These are phyloP conservation scores for Neofusicoccum sp. DNA, from an alignment of 2,329 filamentous ascomycete genomes.

Conservation along the genomic window DNA sequence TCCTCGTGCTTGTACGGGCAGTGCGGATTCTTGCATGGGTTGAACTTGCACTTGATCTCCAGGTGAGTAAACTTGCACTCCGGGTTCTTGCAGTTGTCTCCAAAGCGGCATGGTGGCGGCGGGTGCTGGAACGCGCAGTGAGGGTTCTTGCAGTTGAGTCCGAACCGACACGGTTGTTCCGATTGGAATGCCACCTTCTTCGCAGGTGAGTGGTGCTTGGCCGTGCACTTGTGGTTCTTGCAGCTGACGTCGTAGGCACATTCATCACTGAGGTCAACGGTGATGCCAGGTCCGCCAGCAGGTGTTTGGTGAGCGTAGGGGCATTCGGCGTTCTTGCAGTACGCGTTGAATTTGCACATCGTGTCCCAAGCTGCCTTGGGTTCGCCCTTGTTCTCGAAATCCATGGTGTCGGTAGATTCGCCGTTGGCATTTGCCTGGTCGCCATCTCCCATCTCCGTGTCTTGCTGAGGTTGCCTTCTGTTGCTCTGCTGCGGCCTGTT, in stretches of 20 bases:
- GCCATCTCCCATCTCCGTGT: slow-evolving; percentile 35
- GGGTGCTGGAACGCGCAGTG: slow-evolving; percentile 89
- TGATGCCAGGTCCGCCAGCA: slow-evolving; percentile 72
- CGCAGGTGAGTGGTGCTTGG: slow-evolving; percentile 87
- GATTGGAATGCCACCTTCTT: slow-evolving; percentile 73
- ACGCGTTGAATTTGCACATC: slow-evolving; percentile 85
- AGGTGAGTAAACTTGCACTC: slow-evolving; percentile 90
- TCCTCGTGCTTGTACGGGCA: slow-evolving; percentile 90
- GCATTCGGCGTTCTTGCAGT: slow-evolving; percentile 86
- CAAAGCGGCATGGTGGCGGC: slow-evolving; percentile 86
- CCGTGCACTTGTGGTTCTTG: slow-evolving; percentile 93
- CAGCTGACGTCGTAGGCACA: slow-evolving; percentile 88
- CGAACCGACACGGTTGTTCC: slow-evolving; percentile 87
- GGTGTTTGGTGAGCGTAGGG: slow-evolving; percentile 94
- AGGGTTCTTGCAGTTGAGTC: slow-evolving; percentile 79
- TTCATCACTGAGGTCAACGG: slow-evolving; percentile 74
- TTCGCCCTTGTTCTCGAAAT: slow-evolving; percentile 61
- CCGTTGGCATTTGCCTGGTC: slow-evolving; percentile 37
- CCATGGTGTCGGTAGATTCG: slow-evolving; percentile 45
- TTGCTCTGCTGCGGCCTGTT: slow-evolving; percentile 52
- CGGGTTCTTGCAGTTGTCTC: slow-evolving; percentile 76
- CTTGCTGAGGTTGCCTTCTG: slow-evolving; percentile 44
- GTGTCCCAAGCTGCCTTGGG: slow-evolving; percentile 56
- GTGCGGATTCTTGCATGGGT: slow-evolving; percentile 82
- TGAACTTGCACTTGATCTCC: slow-evolving; percentile 82